Conservation (phyloP, 495 filamentous ascomycete genomes). For the Echria macrotheca region DNA sequence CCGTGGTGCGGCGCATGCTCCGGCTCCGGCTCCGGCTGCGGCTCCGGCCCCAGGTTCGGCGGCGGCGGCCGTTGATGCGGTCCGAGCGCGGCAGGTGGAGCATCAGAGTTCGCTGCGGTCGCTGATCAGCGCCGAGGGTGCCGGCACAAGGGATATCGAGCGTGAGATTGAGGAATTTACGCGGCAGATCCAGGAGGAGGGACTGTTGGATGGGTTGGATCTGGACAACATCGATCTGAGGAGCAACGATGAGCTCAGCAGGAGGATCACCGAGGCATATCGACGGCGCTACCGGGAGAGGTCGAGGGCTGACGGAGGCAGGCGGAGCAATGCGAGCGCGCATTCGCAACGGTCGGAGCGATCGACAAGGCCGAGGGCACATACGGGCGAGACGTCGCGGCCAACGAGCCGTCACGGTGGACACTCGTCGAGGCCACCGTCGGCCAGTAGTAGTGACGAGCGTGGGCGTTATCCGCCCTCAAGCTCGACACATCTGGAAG, state of each 20-base stretch:
- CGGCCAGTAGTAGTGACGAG: slow-evolving; percentile 27
- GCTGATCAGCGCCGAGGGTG: slow-evolving; percentile 68
- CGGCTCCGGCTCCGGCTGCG: slow-evolving; percentile 20
- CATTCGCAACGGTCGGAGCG: slow-evolving; percentile 29
- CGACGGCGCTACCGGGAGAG: slow-evolving; percentile 60
- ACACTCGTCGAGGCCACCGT: slow-evolving; percentile 35
- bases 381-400: slow-evolving; percentile 23
- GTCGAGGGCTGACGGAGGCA: slow-evolving; percentile 28
- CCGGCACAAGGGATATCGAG: slow-evolving; percentile 69
- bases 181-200: slow-evolving; percentile 82
- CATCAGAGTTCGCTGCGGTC: slow-evolving; percentile 83
- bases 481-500: slow-evolving; percentile 38
- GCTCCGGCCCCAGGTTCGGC: slow-evolving; percentile 31
- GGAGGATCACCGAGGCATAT: slow-evolving; percentile 83
- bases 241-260: slow-evolving; percentile 81
- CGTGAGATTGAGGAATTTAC: slow-evolving; percentile 70
- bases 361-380: slow-evolving; percentile 23
- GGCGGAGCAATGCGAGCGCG: slow-evolving; percentile 38
- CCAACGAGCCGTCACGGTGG: slow-evolving; percentile 37
- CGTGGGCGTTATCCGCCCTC: slow-evolving; percentile 43
- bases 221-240: slow-evolving; percentile 69
- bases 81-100: slow-evolving; percentile 54
- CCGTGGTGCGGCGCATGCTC: slow-evolving; percentile 7
- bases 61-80: slow-evolving; percentile 20
- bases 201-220: slow-evolving; percentile 78